Conservation (phyloP, 2,329 filamentous ascomycete species). For the Diaporthe longicolla region DNA sequence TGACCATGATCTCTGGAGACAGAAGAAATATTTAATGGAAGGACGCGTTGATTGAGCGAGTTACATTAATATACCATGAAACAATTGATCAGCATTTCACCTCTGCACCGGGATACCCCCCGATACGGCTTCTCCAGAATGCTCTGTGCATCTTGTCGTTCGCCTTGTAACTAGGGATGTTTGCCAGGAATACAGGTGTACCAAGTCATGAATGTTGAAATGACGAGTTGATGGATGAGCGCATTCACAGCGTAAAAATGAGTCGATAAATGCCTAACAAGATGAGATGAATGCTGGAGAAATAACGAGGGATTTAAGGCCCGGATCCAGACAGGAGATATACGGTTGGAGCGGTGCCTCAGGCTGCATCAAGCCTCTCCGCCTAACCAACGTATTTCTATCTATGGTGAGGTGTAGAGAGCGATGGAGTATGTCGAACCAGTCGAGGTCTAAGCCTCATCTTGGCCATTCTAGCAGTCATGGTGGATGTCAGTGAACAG, state of each 20-base stretch:
- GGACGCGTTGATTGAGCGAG: neutral
- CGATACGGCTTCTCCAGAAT: neutral
- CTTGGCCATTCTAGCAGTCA: neutral
- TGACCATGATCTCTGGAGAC: too few species aligned
- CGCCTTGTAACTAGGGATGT: slow-evolving; percentile 75
- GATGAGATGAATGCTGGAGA: too few species aligned
- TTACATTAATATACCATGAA: neutral
- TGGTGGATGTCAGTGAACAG: too few species aligned
- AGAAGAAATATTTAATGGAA: neutral
- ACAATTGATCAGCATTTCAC: neutral
- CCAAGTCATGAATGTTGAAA: slow-evolving; percentile 74
- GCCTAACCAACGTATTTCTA: slow-evolving; percentile 45
- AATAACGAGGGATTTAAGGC: slow-evolving; percentile 61
- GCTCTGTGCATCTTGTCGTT: slow-evolving; percentile 60
- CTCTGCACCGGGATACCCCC: neutral
- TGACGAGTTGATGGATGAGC: slow-evolving; percentile 61
- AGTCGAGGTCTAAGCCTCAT: slow-evolving; percentile 51
- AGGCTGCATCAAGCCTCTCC: slow-evolving; percentile 54
- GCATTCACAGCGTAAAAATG: slow-evolving; percentile 60
- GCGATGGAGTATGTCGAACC: slow-evolving; percentile 57
- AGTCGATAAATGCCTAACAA: slow-evolving; percentile 57
- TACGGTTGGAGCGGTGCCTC: slow-evolving; percentile 56
- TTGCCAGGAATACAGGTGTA: slow-evolving; percentile 64
- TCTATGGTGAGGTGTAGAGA: slow-evolving; percentile 57
- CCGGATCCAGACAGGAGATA: slow-evolving; percentile 54